A percentile compares a stretch with the other conserved stretches of the same genome.
Evolutionary conservation across 1,284 basidiomycete genomes (phyloP).

Genomic region (Leccinum subfulvum): DNA sequence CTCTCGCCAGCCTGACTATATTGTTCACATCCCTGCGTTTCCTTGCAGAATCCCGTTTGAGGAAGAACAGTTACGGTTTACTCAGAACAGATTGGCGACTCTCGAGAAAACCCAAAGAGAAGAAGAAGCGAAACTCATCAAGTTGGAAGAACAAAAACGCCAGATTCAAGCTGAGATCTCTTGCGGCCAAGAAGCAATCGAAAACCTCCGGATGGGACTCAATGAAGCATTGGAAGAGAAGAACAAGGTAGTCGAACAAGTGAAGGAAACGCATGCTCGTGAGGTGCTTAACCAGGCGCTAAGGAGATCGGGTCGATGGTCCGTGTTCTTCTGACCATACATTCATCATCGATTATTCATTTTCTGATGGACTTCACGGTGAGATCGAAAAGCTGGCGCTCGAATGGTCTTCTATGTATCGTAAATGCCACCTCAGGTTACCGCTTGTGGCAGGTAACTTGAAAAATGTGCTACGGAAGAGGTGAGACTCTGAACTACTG

Average conservation of each 20-base stretch:
- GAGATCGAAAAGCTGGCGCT: conserved; percentile 88
- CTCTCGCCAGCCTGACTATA: conserved; percentile 4
- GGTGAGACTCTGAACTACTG: conserved; percentile 42
- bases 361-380: conserved; percentile 47
- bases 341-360: background rate
- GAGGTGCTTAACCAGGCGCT: conserved; percentile 80
- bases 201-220: conserved; percentile 58
- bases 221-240: conserved; percentile 68
- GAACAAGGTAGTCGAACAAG: conserved; percentile 70
- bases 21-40: conserved; percentile 3
- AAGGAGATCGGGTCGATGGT: conserved; percentile 88
- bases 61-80: conserved; percentile 64
- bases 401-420: conserved; percentile 85
- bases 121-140: conserved; percentile 58
- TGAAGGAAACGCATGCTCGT: conserved; percentile 70
- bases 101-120: conserved; percentile 54
- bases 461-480: conserved; percentile 91
- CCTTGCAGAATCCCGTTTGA: conserved; percentile 72
- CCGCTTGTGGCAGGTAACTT: conserved; percentile 79
- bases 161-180: conserved; percentile 65
- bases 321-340: conserved; percentile 8
- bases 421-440: conserved; percentile 87
- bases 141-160: conserved; percentile 58
- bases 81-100: conserved; percentile 60
- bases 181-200: conserved; percentile 60